Evolutionary conservation across 2,329 filamentous ascomycete genomes (phyloP).

Genomic region (Thielaviopsis populi): DNA sequence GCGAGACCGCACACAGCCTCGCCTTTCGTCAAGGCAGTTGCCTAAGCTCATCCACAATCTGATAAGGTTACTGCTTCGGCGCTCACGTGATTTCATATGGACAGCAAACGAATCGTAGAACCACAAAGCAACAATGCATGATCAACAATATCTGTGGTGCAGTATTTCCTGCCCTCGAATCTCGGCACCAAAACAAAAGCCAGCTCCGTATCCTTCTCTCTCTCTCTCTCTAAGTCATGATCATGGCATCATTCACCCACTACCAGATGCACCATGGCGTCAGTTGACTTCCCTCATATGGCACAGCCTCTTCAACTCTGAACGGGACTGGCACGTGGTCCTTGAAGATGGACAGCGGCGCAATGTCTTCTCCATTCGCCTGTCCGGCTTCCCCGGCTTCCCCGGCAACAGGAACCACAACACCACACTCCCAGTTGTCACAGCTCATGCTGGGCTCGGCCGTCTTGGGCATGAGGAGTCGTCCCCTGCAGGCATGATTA

Average conservation of each 20-base stretch:
- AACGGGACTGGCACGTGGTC: constrained; percentile 10
- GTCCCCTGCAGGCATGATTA: constrained; percentile 46
- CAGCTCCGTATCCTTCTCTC: not conserved
- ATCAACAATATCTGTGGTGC: not conserved
- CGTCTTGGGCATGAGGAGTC: constrained; percentile 51
- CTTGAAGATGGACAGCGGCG: constrained; percentile 11
- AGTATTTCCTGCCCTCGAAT: not conserved
- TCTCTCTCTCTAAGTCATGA: not conserved
- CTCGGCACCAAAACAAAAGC: not conserved
- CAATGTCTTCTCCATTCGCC: not conserved
- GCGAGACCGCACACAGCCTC: not conserved
- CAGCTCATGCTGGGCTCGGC: constrained; percentile 65
- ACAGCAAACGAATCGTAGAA: not conserved
- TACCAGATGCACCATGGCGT: constrained; percentile 12
- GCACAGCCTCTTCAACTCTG: not conserved
- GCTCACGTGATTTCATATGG: not conserved
- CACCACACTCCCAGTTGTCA: constrained; percentile 92
- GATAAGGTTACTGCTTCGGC: not conserved
- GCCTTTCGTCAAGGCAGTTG: not conserved
- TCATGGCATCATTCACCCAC: not conserved
- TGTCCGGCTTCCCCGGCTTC: not conserved
- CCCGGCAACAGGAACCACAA: constrained; percentile 48
- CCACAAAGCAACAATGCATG: not conserved
- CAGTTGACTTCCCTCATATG: constrained; percentile 2
- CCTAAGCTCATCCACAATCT: not conserved